Evolutionary conservation across 257 asterid species (phyloP), one percentile per base, ranked within the genome.

Genomic region (Ligustrum vulgare): DNA sequence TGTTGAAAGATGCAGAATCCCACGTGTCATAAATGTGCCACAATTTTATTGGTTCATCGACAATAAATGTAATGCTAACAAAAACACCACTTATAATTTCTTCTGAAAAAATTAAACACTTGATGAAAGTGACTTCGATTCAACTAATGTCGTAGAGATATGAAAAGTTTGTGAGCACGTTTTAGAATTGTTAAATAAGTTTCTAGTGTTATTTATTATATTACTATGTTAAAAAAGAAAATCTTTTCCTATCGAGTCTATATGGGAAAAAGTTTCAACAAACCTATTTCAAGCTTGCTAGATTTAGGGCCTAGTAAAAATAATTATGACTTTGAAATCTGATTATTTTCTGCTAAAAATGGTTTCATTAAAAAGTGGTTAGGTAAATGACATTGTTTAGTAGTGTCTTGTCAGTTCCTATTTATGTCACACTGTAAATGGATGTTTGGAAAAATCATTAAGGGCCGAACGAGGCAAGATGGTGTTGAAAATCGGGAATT

Each of bases 371-470:
- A 18, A 18, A 51, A 51, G 9, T 3, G 58, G 58, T 49, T 41
- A 41, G 47, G 47, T 60, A 12, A 35, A 54, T 45, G 22, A 22
- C 11, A 8, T 7, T 8, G 28, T 20, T 20, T 18, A 73, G 77
- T 68, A 77, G 82, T 84, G 85, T 71, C 85, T 75, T 80, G 85
- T 86, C 90, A 85, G 64, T 82, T 71, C 77, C 60, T 68, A 75
- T 78, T 79, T 81, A 83, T 88, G 85, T 74, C 83, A 84, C 81
- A 80, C 74, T 85, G 82, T 79, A 72, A 73, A 80, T 80, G 82
- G 82, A 80, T 80, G 79, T 81, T 78, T 79, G 85, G 81, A 56
- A 80, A 84, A 79, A 34, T 75, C 63, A 78, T 78, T 81, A 81
- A 77, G 69, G 67, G 62, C 49, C 72, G 75, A 78, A 78, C 25